Evolutionary conservation across 176 grass and related monocot genomes (phyloP), one percentile per base, ranked within the genome.

Genomic region (Rhipidocladum racemiflorum): DNA sequence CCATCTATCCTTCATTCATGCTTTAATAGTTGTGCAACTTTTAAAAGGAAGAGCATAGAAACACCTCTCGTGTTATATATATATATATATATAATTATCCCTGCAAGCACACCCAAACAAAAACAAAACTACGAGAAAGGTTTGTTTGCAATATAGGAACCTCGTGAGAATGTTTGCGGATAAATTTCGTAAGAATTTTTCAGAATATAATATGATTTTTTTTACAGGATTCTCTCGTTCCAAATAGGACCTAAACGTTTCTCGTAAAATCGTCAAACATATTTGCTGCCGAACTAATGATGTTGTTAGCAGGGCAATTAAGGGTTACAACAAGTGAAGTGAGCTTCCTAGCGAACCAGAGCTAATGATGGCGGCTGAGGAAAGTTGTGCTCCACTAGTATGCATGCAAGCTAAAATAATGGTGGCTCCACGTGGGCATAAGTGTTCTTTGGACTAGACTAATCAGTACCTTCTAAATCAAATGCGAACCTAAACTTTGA

Each of bases 361-460:
- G 80, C 15, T 48, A 70, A 79, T 88, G 59, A 88, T 81, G 87
- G 76, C 34, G 70, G 69, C 30, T 75, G 6, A 14, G 69, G 9
- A 29, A 87, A 68, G 54, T 13, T 38, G 32, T 27, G 38, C 4
- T 74, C 74, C 57, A 66, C 74, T 56, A 17, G 35, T 16, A 39
- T 15, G 60, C 75, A 75, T 34, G 81, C 81, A 23, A 18, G 49
- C 81, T 80, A 75, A 74, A 89, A 88, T 75, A 84, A 84, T 62
- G 69, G 46, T 18, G 49, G 0, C 68, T 25, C 76, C 68, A 84
- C 61, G 82, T 85, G 82, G 77, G 70, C 76, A 2, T 13, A 28
- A 27, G 34, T 2, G 32, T 49, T 15, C 25, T 61, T 29, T 61
- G 9, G 62, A 46, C 82, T 61, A 70, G 21, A 56, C 14, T 88